A percentile compares a stretch with the other conserved stretches of the same genome.
These are phyloP conservation scores for Lagerstroemia speciosa DNA, from an alignment of 345 rosid species.

Conservation along the genomic window DNA sequence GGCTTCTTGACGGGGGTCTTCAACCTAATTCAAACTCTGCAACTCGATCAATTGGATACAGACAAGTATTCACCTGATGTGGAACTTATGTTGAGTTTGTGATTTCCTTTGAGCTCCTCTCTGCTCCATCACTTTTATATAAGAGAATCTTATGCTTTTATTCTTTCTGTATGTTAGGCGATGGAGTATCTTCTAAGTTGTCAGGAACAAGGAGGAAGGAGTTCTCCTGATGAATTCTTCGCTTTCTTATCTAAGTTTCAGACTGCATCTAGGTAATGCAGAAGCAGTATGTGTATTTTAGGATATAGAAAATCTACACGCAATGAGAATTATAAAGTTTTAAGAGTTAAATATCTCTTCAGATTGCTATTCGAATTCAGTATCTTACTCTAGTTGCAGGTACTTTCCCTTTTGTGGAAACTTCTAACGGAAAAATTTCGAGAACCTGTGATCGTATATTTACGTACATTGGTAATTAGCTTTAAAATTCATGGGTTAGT, in stretches of 20 bases:
- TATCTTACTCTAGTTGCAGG: neutral
- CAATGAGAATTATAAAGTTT: neutral
- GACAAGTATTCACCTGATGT: slow-evolving; percentile 46
- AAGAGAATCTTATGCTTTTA: neutral
- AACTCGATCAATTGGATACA: slow-evolving; percentile 90
- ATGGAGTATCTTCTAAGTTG: slow-evolving; percentile 74
- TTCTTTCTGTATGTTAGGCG: slow-evolving; percentile 37
- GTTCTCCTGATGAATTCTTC: slow-evolving; percentile 56
- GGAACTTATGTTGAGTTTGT: neutral
- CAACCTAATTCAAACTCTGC: slow-evolving; percentile 79
- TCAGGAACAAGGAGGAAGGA: slow-evolving; percentile 43
- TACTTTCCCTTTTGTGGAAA: neutral
- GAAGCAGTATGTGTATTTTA: neutral
- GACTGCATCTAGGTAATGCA: slow-evolving; percentile 63
- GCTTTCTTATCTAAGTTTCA: slow-evolving; percentile 71
- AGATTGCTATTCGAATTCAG: neutral
- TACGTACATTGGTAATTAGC: neutral
- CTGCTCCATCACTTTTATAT: slow-evolving; percentile 1
- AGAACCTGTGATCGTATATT: neutral
- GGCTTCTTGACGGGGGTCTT: slow-evolving; percentile 80
- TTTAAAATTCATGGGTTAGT: neutral
- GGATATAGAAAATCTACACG: neutral
- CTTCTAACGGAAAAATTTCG: neutral
- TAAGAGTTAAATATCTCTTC: neutral
- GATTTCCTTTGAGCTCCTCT: neutral